A percentile compares a stretch with the other conserved stretches of the same genome.
Conservation (phyloP, 768 basidiomycete genomes). For the Dentipellis sp. region DNA sequence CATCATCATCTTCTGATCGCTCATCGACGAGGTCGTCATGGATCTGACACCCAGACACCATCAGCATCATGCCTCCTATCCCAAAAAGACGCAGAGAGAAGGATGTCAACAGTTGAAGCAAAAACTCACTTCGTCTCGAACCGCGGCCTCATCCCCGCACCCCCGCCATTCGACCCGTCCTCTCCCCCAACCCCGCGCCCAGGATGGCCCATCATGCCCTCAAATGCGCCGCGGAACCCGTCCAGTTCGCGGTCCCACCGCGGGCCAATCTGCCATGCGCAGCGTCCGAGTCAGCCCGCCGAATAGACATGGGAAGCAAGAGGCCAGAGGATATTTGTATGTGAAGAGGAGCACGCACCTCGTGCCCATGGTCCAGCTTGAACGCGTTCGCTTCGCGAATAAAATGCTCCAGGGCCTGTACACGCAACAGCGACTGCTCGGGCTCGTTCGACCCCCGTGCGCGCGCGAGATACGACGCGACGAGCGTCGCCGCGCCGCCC, state of each 20-base stretch:
- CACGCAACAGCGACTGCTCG: conserved; percentile 45
- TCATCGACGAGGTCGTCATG: no score
- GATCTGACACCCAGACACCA: no score
- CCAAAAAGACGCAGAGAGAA: no score
- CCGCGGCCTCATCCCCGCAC: background rate
- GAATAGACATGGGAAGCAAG: no score
- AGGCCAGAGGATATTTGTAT: no score
- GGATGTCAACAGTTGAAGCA: no score
- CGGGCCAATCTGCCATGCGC: conserved; percentile 16
- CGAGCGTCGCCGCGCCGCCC: conserved; percentile 56
- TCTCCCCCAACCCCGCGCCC: conserved; percentile 9
- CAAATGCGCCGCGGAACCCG: conserved; percentile 31
- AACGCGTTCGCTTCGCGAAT: conserved; percentile 54
- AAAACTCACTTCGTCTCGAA: no score
- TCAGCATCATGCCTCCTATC: no score
- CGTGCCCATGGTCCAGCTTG: conserved; percentile 42
- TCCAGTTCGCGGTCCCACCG: conserved; percentile 25
- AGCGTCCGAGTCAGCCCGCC: background rate
- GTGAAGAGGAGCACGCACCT: conserved; percentile 7
- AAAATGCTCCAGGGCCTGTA: conserved; percentile 57
- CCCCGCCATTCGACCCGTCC: background rate
- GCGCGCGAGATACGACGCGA: conserved; percentile 66
- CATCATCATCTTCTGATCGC: no score
- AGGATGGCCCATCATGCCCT: conserved; percentile 36
- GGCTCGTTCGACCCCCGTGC: conserved; percentile 65